phyloP scores from a whole-genome alignment of 305 asterid species.

The Fraxinus ornus region DNA sequence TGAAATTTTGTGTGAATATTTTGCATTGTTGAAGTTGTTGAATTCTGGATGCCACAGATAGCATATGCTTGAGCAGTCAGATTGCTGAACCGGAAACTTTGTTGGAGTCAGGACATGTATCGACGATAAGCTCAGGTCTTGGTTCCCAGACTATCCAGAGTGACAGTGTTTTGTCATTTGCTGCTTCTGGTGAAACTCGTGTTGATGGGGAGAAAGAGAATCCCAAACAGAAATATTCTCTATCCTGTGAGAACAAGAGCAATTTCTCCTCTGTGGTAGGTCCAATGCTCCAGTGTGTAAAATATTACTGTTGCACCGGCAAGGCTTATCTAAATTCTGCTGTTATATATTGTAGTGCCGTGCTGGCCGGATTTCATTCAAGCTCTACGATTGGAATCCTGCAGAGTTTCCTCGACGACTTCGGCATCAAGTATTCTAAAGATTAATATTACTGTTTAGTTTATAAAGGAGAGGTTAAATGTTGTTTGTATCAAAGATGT shows the following conservation, averaged over 20 bases:
- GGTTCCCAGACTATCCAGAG: slow-evolving; percentile 53
- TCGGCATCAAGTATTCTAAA: slow-evolving; percentile 86
- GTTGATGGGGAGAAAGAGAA: slow-evolving; percentile 47
- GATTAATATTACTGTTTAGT: slow-evolving; percentile 74
- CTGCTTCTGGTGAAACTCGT: slow-evolving; percentile 48
- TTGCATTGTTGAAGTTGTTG: background rate
- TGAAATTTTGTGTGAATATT: background rate
- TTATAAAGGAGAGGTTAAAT: slow-evolving; percentile 30
- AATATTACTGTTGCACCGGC: slow-evolving; percentile 17
- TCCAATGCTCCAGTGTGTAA: background rate
- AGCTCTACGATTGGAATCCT: slow-evolving; percentile 96
- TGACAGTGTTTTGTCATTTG: slow-evolving; percentile 49
- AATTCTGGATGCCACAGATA: slow-evolving; percentile 46
- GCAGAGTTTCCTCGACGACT: slow-evolving; percentile 95
- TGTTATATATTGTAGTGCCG: slow-evolving; percentile 57
- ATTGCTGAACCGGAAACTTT: slow-evolving; percentile 45
- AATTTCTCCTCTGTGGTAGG: slow-evolving; percentile 71
- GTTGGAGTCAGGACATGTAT: slow-evolving; percentile 51
- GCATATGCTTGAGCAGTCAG: slow-evolving; percentile 43
- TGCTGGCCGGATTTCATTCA: slow-evolving; percentile 87
- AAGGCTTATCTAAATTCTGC: slow-evolving; percentile 21
- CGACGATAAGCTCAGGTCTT: slow-evolving; percentile 40
- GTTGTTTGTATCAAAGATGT: slow-evolving; percentile 21
- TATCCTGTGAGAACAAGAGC: slow-evolving; percentile 63
- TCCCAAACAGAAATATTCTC: slow-evolving; percentile 42